Conservation (phyloP, 2,329 filamentous ascomycete genomes). For the Seiridium unicorne region DNA sequence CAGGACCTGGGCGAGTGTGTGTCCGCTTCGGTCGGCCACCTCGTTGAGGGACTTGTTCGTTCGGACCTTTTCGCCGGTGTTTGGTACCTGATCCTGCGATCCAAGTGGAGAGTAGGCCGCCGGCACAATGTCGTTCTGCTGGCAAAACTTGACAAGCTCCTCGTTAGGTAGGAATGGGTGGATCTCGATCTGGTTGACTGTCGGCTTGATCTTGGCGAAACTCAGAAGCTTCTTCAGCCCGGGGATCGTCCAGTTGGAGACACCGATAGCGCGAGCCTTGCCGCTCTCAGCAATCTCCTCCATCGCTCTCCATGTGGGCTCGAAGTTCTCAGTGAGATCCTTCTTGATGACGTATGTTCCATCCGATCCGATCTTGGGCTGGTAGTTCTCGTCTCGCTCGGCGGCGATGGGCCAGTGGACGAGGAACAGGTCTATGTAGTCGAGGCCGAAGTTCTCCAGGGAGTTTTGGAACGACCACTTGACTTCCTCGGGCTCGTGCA, state of each 20-base stretch:
- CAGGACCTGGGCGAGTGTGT: conserved; percentile 59
- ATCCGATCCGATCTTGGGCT: conserved; percentile 42
- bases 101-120: conserved; percentile 54
- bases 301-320: conserved; percentile 62
- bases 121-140: conserved; percentile 48
- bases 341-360: conserved; percentile 52
- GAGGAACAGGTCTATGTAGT: conserved; percentile 58
- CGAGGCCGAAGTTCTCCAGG: conserved; percentile 49
- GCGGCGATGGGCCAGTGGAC: conserved; percentile 53
- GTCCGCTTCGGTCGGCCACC: conserved; percentile 55
- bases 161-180: conserved; percentile 46
- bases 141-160: conserved; percentile 52
- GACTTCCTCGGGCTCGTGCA: conserved; percentile 61
- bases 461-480: conserved; percentile 51
- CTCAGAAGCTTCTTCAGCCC: conserved; percentile 37
- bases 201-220: conserved; percentile 36
- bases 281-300: conserved; percentile 37
- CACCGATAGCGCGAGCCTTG: conserved; percentile 38
- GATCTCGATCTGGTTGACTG: conserved; percentile 45
- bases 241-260: conserved; percentile 43
- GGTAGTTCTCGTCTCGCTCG: conserved; percentile 39
- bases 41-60: conserved; percentile 58
- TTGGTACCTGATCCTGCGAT: conserved; percentile 68
- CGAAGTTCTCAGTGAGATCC: conserved; percentile 63
- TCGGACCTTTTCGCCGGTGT: conserved; percentile 64